Conservation (phyloP, 495 filamentous ascomycete species). For the Xylaria venustula region DNA sequence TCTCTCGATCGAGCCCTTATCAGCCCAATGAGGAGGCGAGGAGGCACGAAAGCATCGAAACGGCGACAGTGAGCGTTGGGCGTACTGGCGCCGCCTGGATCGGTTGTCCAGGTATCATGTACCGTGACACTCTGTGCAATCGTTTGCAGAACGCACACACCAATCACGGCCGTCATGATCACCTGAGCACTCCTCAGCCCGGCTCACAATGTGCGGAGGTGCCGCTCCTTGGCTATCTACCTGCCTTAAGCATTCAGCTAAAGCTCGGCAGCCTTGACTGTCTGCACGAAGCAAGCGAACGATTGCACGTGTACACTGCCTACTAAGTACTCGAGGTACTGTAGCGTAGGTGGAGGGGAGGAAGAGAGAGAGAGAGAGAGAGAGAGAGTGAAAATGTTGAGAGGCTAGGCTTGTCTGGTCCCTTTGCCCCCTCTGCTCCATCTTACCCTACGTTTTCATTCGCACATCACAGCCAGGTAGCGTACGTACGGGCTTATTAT, state of each 20-base stretch:
- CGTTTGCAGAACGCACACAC: conserved; percentile 2
- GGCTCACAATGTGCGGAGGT: neutral
- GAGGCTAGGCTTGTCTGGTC: neutral
- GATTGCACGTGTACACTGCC: neutral
- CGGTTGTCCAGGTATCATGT: conserved; percentile 3
- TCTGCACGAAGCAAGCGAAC: neutral
- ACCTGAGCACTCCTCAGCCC: conserved; percentile 8
- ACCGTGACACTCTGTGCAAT: conserved; percentile 6
- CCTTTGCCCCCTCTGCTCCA: neutral
- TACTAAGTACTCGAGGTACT: too few species aligned
- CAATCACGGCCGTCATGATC: conserved; percentile 4
- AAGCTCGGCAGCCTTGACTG: conserved; percentile 5
- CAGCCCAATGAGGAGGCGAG: conserved; percentile 8
- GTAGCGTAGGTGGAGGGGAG: neutral
- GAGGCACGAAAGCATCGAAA: neutral
- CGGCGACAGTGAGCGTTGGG: too few species aligned
- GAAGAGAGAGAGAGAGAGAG: neutral
- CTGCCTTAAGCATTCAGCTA: conserved; percentile 14
- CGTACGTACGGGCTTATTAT: neutral
- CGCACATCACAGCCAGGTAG: neutral
- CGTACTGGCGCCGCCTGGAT: too few species aligned
- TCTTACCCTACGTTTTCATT: neutral
- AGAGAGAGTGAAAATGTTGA: neutral
- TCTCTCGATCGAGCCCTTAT: conserved; percentile 13
- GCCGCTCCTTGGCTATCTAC: neutral